Evolutionary conservation across 192 early-diverging fungal species (phyloP).

Genomic region (Lobulomyces angularis): DNA sequence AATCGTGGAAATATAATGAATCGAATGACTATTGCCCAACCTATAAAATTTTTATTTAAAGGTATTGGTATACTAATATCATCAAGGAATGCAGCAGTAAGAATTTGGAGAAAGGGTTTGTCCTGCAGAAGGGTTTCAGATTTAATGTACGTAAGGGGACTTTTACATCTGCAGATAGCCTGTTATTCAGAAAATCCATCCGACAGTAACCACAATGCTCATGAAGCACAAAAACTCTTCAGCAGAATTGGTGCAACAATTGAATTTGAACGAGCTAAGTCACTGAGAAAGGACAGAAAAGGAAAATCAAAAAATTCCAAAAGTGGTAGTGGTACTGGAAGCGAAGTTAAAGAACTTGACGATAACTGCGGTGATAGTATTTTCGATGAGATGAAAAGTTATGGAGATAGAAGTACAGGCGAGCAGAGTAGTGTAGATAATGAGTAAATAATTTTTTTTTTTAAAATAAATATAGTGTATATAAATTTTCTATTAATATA

Average conservation of each 20-base stretch:
- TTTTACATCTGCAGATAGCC: background rate
- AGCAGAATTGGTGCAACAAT: conserved; percentile 4
- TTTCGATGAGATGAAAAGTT: no score
- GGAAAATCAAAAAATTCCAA: no score
- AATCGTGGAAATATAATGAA: background rate
- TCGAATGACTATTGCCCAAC: conserved; percentile 6
- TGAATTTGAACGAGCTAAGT: conserved; percentile 3
- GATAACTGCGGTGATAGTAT: no score
- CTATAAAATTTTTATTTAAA: background rate
- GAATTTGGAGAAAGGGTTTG: background rate
- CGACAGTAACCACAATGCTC: background rate
- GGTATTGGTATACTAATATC: background rate
- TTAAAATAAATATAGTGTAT: no score
- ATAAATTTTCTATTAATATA: no score
- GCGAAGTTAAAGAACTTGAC: no score
- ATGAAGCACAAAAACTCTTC: background rate
- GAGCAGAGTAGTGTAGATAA: no score
- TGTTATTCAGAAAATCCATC: conserved; percentile 1
- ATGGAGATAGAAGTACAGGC: no score
- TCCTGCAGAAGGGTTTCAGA: background rate
- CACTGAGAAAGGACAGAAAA: no score
- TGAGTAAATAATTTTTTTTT: no score
- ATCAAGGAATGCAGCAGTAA: conserved; percentile 1
- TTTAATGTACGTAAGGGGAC: background rate
- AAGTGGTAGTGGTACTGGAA: no score